These are phyloP conservation scores for Globisporangium solare DNA, from an alignment of 352 stramenopile species.

Conservation along the genomic window DNA sequence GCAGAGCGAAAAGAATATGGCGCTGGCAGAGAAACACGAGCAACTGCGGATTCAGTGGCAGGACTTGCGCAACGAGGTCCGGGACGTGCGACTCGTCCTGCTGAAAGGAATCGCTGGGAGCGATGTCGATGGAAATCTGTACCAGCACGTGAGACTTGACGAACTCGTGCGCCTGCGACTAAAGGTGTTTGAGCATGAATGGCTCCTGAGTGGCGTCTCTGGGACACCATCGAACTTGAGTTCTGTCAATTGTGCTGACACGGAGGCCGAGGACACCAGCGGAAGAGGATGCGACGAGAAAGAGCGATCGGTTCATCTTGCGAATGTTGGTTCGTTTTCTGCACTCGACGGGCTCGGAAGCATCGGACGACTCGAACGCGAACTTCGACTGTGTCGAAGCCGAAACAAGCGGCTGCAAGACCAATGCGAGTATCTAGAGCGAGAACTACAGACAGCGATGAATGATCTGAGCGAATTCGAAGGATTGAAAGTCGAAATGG, in stretches of 20 bases:
- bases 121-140: conserved; percentile 44
- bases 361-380: conserved; percentile 56
- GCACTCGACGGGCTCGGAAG: conserved; percentile 55
- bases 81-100: conserved; percentile 38
- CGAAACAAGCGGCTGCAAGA: conserved; percentile 68
- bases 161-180: conserved; percentile 70
- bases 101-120: conserved; percentile 54
- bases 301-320: conserved; percentile 31
- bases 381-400: conserved; percentile 61
- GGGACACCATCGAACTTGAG: not conserved
- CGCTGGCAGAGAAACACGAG: conserved; percentile 35
- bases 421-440: conserved; percentile 42
- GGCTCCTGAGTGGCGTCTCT: conserved; percentile 29
- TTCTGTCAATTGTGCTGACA: not conserved
- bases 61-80: conserved; percentile 46
- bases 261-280: not conserved
- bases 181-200: conserved; percentile 59
- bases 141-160: conserved; percentile 63
- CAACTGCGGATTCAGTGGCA: conserved; percentile 38
- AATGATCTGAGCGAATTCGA: conserved; percentile 52
- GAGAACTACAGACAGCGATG: conserved; percentile 45
- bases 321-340: conserved; percentile 61
- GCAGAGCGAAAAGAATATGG: conserved; percentile 68
- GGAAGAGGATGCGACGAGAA: not conserved
- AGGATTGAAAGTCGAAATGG: conserved; percentile 64